These are phyloP conservation scores for Harringtonia aguacate DNA, from an alignment of 2,329 filamentous ascomycete species.

Conservation along the genomic window DNA sequence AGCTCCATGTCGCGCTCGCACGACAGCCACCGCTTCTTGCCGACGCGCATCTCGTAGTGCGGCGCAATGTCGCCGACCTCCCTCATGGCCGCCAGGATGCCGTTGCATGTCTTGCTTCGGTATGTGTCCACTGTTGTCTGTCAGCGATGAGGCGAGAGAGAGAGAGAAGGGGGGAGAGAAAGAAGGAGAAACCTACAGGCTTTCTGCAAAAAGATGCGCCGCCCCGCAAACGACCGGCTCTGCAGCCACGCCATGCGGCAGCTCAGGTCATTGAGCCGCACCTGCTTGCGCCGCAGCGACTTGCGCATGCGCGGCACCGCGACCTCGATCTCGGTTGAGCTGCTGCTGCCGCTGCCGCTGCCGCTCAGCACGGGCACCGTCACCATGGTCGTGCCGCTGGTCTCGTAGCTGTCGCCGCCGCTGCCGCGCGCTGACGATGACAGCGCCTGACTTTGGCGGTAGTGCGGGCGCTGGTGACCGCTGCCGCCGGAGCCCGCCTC, in stretches of 20 bases:
- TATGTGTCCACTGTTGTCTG: conserved; percentile 78
- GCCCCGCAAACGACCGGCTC: conserved; percentile 78
- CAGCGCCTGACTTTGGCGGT: not conserved
- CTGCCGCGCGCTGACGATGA: conserved; percentile 12
- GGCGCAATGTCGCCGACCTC: conserved; percentile 64
- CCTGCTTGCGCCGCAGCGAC: conserved; percentile 64
- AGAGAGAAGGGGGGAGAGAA: not conserved
- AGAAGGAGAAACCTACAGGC: conserved; percentile 52
- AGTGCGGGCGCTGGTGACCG: not conserved
- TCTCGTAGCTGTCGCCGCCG: conserved; percentile 13
- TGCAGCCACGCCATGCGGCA: conserved; percentile 97
- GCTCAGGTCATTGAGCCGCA: conserved; percentile 84
- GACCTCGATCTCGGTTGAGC: conserved; percentile 58
- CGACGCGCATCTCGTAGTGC: conserved; percentile 81
- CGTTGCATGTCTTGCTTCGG: conserved; percentile 78
- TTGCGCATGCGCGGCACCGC: conserved; percentile 65
- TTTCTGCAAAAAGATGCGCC: conserved; percentile 81
- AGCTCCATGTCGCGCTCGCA: conserved; percentile 12
- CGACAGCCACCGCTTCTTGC: conserved; percentile 59
- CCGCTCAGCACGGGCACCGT: conserved; percentile 53
- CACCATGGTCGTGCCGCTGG: conserved; percentile 32
- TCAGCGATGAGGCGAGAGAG: not conserved
- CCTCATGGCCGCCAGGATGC: conserved; percentile 68
- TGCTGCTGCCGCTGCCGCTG: too few relatives aligned
- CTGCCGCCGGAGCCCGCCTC: conserved; percentile 28